Evolutionary conservation across 139 green algal genomes (phyloP).

Genomic region (Closterium sp.): DNA sequence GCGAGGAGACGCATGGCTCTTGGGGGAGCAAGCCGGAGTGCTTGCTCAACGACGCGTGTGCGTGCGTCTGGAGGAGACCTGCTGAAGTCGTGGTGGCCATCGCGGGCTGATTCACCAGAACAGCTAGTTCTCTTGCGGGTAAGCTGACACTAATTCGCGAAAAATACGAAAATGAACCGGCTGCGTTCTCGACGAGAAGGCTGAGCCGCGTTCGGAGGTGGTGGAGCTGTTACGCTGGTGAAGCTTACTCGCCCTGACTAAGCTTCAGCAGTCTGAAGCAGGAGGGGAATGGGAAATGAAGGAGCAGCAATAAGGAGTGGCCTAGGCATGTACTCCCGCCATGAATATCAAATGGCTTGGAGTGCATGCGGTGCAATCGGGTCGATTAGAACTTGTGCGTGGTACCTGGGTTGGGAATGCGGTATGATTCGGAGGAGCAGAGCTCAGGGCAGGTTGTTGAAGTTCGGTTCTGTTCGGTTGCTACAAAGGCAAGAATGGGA

Average conservation of each 20-base stretch:
- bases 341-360: no score
- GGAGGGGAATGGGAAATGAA: not conserved
- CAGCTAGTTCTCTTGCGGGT: not conserved
- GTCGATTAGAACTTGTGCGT: no score
- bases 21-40: not conserved
- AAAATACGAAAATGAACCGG: not conserved
- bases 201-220: not conserved
- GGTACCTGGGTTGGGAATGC: no score
- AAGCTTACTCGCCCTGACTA: not conserved
- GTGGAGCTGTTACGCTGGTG: not conserved
- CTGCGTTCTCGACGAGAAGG: not conserved
- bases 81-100: not conserved
- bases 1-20: not conserved
- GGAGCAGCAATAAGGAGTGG: not conserved
- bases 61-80: not conserved
- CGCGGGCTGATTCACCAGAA: not conserved
- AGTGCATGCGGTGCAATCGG: not conserved
- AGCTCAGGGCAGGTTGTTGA: not conserved
- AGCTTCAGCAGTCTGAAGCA: not conserved
- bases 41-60: not conserved
- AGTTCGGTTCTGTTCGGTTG: not conserved
- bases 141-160: not conserved
- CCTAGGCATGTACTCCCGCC: no score
- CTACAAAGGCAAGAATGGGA: not conserved
- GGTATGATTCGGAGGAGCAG: no score